Evolutionary conservation across 1,139 yeast genomes (phyloP).

Genomic region (Zhuliangozyma parablackwelliae): DNA sequence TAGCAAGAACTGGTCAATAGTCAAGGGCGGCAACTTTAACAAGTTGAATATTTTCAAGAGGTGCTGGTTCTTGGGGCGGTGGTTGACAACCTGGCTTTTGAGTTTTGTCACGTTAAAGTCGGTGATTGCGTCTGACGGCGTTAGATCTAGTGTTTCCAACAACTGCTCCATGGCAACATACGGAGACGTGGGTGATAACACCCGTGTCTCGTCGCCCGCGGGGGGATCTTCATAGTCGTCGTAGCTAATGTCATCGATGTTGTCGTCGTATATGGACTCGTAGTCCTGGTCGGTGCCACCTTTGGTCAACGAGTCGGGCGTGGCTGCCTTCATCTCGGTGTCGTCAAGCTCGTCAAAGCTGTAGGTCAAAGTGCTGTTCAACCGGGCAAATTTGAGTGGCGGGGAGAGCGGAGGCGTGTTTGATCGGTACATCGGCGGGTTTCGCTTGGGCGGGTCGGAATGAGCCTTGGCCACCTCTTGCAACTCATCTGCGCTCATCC

Average conservation of each 20-base stretch:
- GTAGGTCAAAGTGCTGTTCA: slow-evolving; percentile 3
- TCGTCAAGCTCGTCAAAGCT: slow-evolving; percentile 3
- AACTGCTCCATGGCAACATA: slow-evolving; percentile 25
- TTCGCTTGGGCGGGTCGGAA: no score
- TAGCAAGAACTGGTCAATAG: slow-evolving; percentile 33
- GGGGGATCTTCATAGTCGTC: slow-evolving; percentile 1
- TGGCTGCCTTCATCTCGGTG: slow-evolving; percentile 5
- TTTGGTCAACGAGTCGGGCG: slow-evolving; percentile 11
- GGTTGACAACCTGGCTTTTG: slow-evolving; percentile 18
- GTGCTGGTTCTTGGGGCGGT: slow-evolving; percentile 25
- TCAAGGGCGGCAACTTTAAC: slow-evolving; percentile 31
- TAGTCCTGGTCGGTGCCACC: slow-evolving; percentile 3
- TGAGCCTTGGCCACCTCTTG: neutral
- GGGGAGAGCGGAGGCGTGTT: slow-evolving; percentile 18
- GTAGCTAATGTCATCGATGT: slow-evolving; percentile 7
- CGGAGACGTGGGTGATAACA: slow-evolving; percentile 7
- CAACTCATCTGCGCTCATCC: neutral
- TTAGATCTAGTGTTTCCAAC: slow-evolving; percentile 13
- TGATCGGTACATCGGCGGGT: slow-evolving; percentile 3
- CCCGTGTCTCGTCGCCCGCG: neutral
- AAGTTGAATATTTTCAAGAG: slow-evolving; percentile 33
- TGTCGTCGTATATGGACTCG: slow-evolving; percentile 5
- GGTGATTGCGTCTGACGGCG: slow-evolving; percentile 13
- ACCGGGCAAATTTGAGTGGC: slow-evolving; percentile 18
- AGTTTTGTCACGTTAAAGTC: slow-evolving; percentile 13